Conservation (phyloP, 148 eudicot species). For the Chenopodium suecicum region DNA sequence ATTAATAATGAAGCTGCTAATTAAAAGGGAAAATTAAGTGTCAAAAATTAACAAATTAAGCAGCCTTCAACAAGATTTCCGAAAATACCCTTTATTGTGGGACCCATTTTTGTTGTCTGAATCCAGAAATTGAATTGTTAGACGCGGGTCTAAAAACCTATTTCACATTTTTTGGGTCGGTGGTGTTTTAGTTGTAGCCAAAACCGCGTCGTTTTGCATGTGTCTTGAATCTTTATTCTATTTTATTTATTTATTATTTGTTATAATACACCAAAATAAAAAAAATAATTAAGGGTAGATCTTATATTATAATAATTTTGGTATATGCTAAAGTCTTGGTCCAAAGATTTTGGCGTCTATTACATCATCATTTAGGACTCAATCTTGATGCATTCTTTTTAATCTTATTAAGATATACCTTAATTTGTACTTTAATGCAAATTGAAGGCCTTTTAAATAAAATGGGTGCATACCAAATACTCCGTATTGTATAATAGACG, state of each 20-base stretch:
- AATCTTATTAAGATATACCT: no score
- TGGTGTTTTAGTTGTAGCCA: neutral
- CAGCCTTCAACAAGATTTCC: conserved; percentile 8
- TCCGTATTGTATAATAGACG: no score
- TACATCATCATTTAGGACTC: no score
- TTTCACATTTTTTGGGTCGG: conserved; percentile 9
- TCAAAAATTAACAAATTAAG: neutral
- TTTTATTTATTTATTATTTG: neutral
- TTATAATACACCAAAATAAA: no score
- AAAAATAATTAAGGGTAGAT: no score
- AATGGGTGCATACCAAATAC: no score
- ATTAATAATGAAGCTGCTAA: conserved; percentile 7
- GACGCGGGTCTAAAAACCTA: conserved; percentile 21
- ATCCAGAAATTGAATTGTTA: conserved; percentile 20
- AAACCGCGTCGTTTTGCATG: conserved; percentile 27
- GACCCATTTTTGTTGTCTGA: conserved; percentile 19
- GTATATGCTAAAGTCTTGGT: no score
- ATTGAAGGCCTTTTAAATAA: no score
- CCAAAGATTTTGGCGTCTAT: no score
- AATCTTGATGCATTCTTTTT: no score
- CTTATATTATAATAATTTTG: no score
- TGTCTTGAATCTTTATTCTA: neutral
- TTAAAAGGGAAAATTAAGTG: conserved; percentile 6
- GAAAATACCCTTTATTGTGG: conserved; percentile 25
- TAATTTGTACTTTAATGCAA: no score